phyloP scores from a whole-genome alignment of 139 green algal species.

The Volvox reticuliferus region DNA sequence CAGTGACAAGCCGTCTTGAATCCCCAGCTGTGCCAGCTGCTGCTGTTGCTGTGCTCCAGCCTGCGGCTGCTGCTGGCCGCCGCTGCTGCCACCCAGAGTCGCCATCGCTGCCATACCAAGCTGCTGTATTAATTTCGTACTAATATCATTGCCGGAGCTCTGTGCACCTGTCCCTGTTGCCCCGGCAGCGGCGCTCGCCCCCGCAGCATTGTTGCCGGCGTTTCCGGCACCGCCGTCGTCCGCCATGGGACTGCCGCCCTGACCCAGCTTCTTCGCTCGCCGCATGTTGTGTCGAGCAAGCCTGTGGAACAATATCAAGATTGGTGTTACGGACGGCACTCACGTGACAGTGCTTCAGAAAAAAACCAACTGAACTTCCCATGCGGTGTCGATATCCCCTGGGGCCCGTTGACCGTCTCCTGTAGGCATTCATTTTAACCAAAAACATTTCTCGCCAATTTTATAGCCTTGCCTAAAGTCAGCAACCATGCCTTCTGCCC shows the following conservation, averaged over 20 bases:
- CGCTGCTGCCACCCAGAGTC: background rate
- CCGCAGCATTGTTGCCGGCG: background rate
- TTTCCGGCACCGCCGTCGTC: background rate
- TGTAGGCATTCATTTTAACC: no score
- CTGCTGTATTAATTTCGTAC: conserved; percentile 20
- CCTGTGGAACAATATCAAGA: background rate
- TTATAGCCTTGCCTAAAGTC: no score
- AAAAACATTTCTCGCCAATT: no score
- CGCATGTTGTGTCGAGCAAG: conserved; percentile 39
- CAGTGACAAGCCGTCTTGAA: background rate
- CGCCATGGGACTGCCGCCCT: background rate
- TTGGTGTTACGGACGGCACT: no score
- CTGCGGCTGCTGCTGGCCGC: background rate
- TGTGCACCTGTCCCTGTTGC: background rate
- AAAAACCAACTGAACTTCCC: no score
- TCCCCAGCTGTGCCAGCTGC: background rate
- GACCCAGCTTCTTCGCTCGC: conserved; percentile 34
- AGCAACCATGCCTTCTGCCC: no score
- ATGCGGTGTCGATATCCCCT: no score
- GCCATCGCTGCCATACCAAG: conserved; percentile 20
- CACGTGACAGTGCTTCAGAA: no score
- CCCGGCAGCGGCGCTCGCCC: background rate
- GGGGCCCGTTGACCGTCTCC: no score
- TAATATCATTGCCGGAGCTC: background rate
- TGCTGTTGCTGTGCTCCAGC: background rate